Evolutionary conservation across 2,329 filamentous ascomycete genomes (phyloP).

Genomic region (Fusarium armeniacum): DNA sequence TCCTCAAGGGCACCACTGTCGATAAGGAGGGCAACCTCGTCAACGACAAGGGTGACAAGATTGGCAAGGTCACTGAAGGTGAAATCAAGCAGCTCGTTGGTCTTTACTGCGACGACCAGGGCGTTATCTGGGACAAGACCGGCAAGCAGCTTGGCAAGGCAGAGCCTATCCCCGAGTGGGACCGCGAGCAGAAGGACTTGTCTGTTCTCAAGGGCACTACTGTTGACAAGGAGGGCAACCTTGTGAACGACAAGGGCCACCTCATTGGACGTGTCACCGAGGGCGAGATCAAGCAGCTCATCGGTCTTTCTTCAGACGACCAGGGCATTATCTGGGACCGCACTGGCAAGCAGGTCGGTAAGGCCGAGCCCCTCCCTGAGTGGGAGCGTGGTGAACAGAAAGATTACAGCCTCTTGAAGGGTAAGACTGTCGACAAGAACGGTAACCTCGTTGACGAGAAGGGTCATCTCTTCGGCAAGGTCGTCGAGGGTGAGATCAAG

Average conservation of each 20-base stretch:
- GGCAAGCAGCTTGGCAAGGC: constrained; percentile 76
- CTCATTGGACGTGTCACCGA: constrained; percentile 73
- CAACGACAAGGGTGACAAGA: constrained; percentile 64
- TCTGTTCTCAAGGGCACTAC: constrained; percentile 42
- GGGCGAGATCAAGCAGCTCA: constrained; percentile 73
- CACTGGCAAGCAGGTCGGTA: constrained; percentile 73
- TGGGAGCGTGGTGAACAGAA: constrained; percentile 61
- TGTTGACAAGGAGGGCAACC: constrained; percentile 67
- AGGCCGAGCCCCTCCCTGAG: constrained; percentile 73
- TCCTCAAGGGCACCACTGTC: constrained; percentile 43
- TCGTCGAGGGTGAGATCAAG: constrained; percentile 73
- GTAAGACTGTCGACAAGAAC: constrained; percentile 72
- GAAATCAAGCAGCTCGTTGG: constrained; percentile 74
- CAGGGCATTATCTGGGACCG: constrained; percentile 76
- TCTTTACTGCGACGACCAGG: constrained; percentile 75
- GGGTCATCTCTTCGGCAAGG: constrained; percentile 69
- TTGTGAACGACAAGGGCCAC: constrained; percentile 67
- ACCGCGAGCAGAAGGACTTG: constrained; percentile 56
- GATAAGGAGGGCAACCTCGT: constrained; percentile 71
- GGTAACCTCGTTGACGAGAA: constrained; percentile 70
- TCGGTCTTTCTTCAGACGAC: constrained; percentile 75
- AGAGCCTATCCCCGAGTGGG: constrained; percentile 71
- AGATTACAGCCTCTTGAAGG: constrained; percentile 42
- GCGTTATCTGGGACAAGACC: constrained; percentile 72
- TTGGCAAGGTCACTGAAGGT: constrained; percentile 74